Evolutionary conservation across 1,139 yeast genomes (phyloP).

Genomic region (Casaregolazyma lundiana): DNA sequence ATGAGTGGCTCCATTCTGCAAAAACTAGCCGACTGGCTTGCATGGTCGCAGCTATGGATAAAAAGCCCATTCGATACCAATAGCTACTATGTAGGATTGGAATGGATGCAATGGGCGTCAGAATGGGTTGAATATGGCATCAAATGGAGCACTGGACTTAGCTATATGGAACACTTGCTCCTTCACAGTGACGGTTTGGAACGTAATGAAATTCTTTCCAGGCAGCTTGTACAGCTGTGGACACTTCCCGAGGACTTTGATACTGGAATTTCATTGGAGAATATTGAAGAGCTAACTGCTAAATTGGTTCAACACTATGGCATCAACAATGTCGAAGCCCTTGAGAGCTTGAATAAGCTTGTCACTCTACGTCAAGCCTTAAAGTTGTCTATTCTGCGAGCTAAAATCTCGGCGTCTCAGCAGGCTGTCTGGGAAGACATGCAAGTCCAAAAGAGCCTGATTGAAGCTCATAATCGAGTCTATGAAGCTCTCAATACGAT

Average conservation of each 20-base stretch:
- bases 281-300: not conserved
- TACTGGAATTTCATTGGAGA: not conserved
- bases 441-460: not conserved
- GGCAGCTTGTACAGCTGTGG: not conserved
- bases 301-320: not conserved
- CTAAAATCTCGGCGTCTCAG: not conserved
- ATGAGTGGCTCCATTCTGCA: not conserved
- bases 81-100: not conserved
- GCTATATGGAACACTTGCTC: not conserved
- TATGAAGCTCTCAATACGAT: not conserved
- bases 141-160: not conserved
- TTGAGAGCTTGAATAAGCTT: not conserved
- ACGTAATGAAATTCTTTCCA: not conserved
- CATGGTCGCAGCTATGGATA: conserved; percentile 10
- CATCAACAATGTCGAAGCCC: not conserved
- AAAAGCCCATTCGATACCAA: not conserved
- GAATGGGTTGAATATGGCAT: not conserved
- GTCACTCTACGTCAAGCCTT: conserved; percentile 1
- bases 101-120: not conserved
- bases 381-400: not conserved
- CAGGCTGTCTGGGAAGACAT: not conserved
- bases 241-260: not conserved
- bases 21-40: conserved; percentile 7
- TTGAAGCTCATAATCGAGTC: not conserved
- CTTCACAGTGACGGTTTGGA: not conserved